Evolutionary conservation across 768 basidiomycete genomes (phyloP), one percentile per base, ranked within the genome.

Genomic region (Tricholomella constricta): DNA sequence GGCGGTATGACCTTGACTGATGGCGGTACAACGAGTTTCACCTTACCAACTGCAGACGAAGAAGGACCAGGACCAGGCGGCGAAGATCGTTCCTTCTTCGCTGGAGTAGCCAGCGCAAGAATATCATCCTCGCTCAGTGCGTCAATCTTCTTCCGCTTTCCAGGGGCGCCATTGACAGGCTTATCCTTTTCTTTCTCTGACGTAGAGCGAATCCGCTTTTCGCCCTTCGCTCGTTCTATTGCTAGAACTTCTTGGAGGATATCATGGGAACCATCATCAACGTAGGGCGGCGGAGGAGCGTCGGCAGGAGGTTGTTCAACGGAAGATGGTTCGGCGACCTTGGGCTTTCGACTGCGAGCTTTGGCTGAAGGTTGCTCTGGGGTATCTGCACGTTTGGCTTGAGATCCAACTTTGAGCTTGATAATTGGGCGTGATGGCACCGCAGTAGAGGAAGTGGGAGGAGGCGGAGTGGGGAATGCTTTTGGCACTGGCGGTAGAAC

Each of bases 261-360:
- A 61, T 92, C 89, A 58, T 88, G 84, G 25, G 86, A 88, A n/a
- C 87, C 89, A 67, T 91, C 89, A 59, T 91, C 88, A 38, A 86
- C 78, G 62, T 87, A 87, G 3, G 85, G 79, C 2, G 84, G 83
- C 1, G 86, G 81, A 2, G 83, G 81, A 15, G 78, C 82, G 56
- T 89, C 86, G 20, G 78, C 68, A 44, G 79, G 65, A 6, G 80
- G 63, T 23, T 63, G 64, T 25, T 69, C 61, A 32, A 60, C 58
- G 2, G 65, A 54, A 6, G 64, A 57, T 17, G 63, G 56, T 35
- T 72, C 78, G 11, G 69, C 62, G 29, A 69, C 68, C 61, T 79
- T 82, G 11, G 73, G 58, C 57, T 79, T 84, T 37, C 73, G 70
- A 45, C 60, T 63, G 54, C 72, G 73, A 36, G 69, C 63, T 59